phyloP scores from a whole-genome alignment of 345 rosid genomes.

The Salix viminalis region DNA sequence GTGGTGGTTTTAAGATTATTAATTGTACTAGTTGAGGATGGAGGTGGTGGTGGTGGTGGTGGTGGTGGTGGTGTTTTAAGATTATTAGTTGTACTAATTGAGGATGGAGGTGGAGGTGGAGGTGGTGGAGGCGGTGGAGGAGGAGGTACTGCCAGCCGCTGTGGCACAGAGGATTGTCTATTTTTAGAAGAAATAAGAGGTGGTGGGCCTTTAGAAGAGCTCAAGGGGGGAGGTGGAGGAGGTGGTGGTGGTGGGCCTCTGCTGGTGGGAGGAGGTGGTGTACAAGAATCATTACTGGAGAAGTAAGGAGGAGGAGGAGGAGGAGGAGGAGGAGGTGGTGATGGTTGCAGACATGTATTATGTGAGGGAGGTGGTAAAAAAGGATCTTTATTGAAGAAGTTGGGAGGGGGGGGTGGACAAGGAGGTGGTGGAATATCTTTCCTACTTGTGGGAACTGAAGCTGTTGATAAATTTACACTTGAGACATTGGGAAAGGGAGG shows the following conservation, averaged over 20 bases:
- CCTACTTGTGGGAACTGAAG: not conserved
- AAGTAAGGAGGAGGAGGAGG: slow-evolving; percentile 29
- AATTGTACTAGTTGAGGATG: slow-evolving; percentile 12
- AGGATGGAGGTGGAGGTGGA: slow-evolving; percentile 25
- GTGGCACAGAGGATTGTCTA: slow-evolving; percentile 6
- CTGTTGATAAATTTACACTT: not conserved
- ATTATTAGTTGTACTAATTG: slow-evolving; percentile 8
- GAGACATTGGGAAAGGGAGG: slow-evolving; percentile 13
- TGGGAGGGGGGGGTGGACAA: slow-evolving; percentile 20
- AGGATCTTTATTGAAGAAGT: slow-evolving; percentile 13
- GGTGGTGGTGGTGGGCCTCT: slow-evolving; percentile 24
- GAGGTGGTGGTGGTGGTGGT: slow-evolving; percentile 16
- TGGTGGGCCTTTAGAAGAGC: slow-evolving; percentile 5
- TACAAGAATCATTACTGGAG: not conserved
- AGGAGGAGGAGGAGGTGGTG: slow-evolving; percentile 29
- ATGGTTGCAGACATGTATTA: slow-evolving; percentile 13
- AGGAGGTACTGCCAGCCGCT: slow-evolving; percentile 13
- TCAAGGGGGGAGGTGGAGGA: slow-evolving; percentile 27
- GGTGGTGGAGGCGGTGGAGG: slow-evolving; percentile 33
- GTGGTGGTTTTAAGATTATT: not conserved
- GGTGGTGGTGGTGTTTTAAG: not conserved
- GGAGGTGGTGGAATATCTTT: slow-evolving; percentile 11
- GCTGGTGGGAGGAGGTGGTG: not conserved
- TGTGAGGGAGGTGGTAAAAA: not conserved
- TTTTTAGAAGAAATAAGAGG: slow-evolving; percentile 1